These are phyloP conservation scores for Coemansia brasiliensis DNA, from an alignment of 192 early-diverging fungal species.

Conservation along the genomic window DNA sequence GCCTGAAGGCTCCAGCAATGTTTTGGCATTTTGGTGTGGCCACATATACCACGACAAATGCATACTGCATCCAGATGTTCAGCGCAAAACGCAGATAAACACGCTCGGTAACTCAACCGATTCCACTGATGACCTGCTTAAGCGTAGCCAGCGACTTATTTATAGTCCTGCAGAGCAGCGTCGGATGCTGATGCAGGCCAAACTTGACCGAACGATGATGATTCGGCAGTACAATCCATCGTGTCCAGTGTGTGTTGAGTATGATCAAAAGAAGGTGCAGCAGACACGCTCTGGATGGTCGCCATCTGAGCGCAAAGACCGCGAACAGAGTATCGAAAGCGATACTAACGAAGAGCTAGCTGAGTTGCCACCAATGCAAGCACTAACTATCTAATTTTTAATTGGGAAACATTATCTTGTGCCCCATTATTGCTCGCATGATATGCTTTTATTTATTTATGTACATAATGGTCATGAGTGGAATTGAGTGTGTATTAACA, in stretches of 20 bases:
- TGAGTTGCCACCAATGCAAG: conserved; percentile 44
- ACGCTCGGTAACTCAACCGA: background rate
- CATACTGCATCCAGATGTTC: conserved; percentile 62
- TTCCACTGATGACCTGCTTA: background rate
- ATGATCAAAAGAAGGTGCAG: conserved; percentile 27
- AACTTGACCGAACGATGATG: conserved; percentile 40
- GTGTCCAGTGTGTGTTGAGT: conserved; percentile 42
- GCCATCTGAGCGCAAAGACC: conserved; percentile 28
- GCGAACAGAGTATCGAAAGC: background rate
- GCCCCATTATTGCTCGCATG: conserved; percentile 1
- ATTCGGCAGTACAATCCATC: conserved; percentile 26
- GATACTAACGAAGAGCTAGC: background rate
- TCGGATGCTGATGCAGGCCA: conserved; percentile 30
- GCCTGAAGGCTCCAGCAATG: conserved; percentile 15
- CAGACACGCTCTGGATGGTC: conserved; percentile 36
- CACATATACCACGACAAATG: conserved; percentile 88
- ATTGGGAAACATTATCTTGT: too few species aligned
- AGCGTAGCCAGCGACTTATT: conserved; percentile 12
- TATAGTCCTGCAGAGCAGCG: conserved; percentile 25
- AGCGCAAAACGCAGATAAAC: conserved; percentile 32
- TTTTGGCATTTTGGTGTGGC: conserved; percentile 87
- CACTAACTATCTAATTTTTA: conserved; percentile 6
- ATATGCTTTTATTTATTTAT: background rate
- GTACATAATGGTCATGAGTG: too few species aligned
- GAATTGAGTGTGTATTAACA: background rate